Evolutionary conservation across 768 basidiomycete genomes (phyloP), one percentile per base, ranked within the genome.

Genomic region (Tylopilus rubrobrunneus): DNA sequence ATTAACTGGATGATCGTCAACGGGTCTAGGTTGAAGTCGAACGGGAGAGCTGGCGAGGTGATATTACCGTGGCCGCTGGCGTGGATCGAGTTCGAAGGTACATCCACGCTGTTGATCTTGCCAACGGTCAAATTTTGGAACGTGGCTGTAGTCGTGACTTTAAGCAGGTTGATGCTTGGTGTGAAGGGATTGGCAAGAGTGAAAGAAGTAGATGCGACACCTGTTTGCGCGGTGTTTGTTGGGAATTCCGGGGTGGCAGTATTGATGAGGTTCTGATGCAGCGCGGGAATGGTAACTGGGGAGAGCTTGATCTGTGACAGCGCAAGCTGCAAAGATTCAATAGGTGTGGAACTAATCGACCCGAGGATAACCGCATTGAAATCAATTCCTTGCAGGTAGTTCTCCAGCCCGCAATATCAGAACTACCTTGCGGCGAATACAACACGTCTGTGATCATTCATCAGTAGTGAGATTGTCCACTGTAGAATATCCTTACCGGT

Each of bases 111-210:
- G 37, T 83, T 73, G 52, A 87, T 83, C n/a, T 62, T 74, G 4
- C 87, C 86, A 11, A 89, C 65, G 1, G 75, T 75, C 40, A 88
- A 62, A 43, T 74, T 76, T 21, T 79, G 75, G 72, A 77, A 86
- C 0, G 74, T 78, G 0, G 80, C 86, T 6, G 69, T 77, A 1
- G 85, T 78, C 2, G 68, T 70, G 17, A 89, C 67, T 43, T 72
- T 65, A n/a, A 85, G 63, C 17, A 89, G 67, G 63, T 83, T 85
- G 65, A 89, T 80, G 62, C 80, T 80, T 17, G 87, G 85, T 0
- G 85, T 87, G 70, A 89, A 89, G 0, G 86, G 86, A 61, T 89
- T 86, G 19, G 74, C 71, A 28, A 89, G 73, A 1, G 70, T 74
- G 62, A 88, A 86, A 1, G 79, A 70, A 5, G 80, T 72, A 17